Base-by-base conservation (phyloP, 2,329 filamentous ascomycete genomes). In the Sporothrix mexicana region DNA sequence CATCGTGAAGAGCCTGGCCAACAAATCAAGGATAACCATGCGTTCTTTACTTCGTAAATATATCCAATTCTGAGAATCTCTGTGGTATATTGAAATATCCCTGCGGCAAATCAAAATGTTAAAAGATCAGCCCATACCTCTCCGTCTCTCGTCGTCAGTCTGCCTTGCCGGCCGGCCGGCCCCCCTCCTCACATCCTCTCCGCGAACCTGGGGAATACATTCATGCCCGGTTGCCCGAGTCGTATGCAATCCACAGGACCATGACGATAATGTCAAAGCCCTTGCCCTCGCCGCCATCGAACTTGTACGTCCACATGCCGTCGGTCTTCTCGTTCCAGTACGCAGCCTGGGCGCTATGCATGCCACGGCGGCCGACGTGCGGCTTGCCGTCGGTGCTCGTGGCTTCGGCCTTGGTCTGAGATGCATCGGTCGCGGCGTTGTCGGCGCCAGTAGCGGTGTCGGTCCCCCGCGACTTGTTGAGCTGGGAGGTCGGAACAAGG, bases 301-400 rank as follows among this genome's bases (percentile, higher is more conserved):
- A 95, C 85, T 96, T 96, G 85, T 92, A 94, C 78, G 90, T 94
- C 92, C 92, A 96, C 88, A 95, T 95, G 77, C 93, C 93, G 79
- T 96, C 93, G 82, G 92, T 93, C 85, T 94, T 93, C 84, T 94
- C 93, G 82, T 96, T 94, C 93, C 93, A 96, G 86, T 92, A 96
- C 47, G 93, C 93, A 67, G 93, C 93, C 61, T 92, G 93, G 25
- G 93, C 93, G 81, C 90, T 92, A 85, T 96, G 93, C 93, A 96
- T 96, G 76, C 96, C 96, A 76, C 95, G 90, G 76, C 95, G 90
- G 72, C 94, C 95, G 72, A 92, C 92, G 80, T 91, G 89, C n/a
- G 88, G 87, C 83, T 90, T 91, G 76, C 88, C 88, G 74, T 89
- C 87, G 41, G 89, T 91, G 74, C 87, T 86, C 30, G 85, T 86